Conservation (phyloP, 257 asterid species). For the Capsicum rhomboideum region DNA sequence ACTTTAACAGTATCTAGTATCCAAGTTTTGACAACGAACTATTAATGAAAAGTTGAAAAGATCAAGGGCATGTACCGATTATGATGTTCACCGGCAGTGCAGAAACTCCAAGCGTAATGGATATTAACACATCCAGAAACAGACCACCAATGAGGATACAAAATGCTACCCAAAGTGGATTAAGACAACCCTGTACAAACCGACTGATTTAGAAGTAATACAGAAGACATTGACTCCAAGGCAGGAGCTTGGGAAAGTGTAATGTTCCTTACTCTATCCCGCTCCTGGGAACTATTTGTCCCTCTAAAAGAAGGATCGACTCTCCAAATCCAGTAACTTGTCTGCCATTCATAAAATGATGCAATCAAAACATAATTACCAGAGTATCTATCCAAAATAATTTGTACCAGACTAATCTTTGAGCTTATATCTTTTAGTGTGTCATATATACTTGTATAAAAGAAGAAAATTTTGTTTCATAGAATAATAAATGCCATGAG, state of each 20-base stretch:
- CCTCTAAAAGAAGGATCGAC: slow-evolving; percentile 48
- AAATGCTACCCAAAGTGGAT: slow-evolving; percentile 79
- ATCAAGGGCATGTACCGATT: slow-evolving; percentile 32
- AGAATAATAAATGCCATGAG: background rate
- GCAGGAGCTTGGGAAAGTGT: background rate
- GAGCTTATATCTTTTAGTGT: background rate
- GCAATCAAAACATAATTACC: background rate
- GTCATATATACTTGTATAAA: background rate
- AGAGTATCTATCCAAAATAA: background rate
- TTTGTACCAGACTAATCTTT: background rate
- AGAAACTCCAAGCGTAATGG: slow-evolving; percentile 67
- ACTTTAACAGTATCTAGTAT: background rate
- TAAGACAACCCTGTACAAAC: slow-evolving; percentile 48
- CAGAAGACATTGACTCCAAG: background rate
- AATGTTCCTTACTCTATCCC: slow-evolving; percentile 36
- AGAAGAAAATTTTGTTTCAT: background rate
- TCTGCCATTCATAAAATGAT: slow-evolving; percentile 24
- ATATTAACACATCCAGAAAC: slow-evolving; percentile 64
- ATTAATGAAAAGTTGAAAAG: background rate
- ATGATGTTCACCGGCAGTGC: slow-evolving; percentile 76
- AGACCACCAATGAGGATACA: slow-evolving; percentile 72
- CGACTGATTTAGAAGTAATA: background rate
- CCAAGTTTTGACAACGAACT: background rate
- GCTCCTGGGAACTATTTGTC: slow-evolving; percentile 25
- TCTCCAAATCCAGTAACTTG: slow-evolving; percentile 73